A percentile compares a stretch with the other conserved stretches of the same genome.
phyloP scores from a whole-genome alignment of 805 yeast species.

The Candida glaebosa region DNA sequence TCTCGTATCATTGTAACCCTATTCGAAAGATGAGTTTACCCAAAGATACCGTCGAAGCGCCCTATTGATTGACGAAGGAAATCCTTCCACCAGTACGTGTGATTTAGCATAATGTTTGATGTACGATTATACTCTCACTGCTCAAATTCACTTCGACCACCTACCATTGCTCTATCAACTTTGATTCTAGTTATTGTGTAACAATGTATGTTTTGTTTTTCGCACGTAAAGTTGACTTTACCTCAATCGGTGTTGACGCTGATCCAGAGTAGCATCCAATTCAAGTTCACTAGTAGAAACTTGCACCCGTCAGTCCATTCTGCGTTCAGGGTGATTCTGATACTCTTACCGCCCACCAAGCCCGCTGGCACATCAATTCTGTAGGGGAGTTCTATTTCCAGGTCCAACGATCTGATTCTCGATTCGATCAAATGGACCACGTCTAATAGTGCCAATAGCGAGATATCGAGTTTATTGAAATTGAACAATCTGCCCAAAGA shows the following conservation, averaged over 20 bases:
- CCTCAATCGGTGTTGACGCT: slow-evolving; percentile 30
- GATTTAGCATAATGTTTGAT: no score
- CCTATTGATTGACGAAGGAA: no score
- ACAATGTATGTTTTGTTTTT: no score
- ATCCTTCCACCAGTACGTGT: no score
- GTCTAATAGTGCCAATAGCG: slow-evolving; percentile 75
- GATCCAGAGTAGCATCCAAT: slow-evolving; percentile 81
- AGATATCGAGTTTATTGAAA: slow-evolving; percentile 73
- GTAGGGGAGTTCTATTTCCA: slow-evolving; percentile 68
- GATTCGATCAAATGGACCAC: slow-evolving; percentile 51
- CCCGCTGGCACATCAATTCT: slow-evolving; percentile 54
- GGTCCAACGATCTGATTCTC: slow-evolving; percentile 44
- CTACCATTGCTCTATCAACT: no score
- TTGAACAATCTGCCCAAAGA: slow-evolving; percentile 67
- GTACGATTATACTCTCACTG: no score
- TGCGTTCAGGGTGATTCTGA: slow-evolving; percentile 66
- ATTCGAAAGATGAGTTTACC: no score
- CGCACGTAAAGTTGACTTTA: not conserved
- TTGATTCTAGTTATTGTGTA: no score
- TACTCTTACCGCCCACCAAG: slow-evolving; percentile 71
- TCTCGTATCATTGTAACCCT: no score
- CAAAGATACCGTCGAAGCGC: no score
- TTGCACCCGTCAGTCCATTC: slow-evolving; percentile 93
- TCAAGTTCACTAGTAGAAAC: slow-evolving; percentile 67
- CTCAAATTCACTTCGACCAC: no score